phyloP scores from a whole-genome alignment of 495 filamentous ascomycete genomes.

The Daldinia decipiens region DNA sequence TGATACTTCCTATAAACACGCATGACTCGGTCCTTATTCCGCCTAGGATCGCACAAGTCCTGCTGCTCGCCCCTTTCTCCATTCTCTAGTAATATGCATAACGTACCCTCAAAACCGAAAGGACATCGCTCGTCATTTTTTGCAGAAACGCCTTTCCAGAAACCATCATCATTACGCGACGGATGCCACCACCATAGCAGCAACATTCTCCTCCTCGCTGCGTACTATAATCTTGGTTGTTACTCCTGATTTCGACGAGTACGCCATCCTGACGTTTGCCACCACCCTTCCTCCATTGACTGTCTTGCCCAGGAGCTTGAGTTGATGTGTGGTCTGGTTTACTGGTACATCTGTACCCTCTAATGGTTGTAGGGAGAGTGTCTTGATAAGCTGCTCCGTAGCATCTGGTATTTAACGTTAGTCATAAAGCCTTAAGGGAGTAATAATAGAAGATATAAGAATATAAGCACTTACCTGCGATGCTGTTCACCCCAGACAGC shows the following conservation, averaged over 20 bases:
- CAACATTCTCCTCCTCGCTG: constrained; percentile 92
- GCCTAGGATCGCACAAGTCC: neutral
- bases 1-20: constrained; percentile 27
- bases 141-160: constrained; percentile 48
- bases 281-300: constrained; percentile 90
- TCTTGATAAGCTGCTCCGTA: constrained; percentile 86
- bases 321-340: constrained; percentile 87
- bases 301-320: constrained; percentile 97
- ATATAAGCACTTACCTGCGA: constrained; percentile 82
- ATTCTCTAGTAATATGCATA: constrained; percentile 35
- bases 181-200: constrained; percentile 81
- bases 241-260: constrained; percentile 87
- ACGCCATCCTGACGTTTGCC: constrained; percentile 91
- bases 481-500: constrained; percentile 88
- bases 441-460: neutral
- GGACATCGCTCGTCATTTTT: constrained; percentile 48
- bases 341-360: constrained; percentile 92
- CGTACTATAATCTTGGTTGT: constrained; percentile 93
- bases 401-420: constrained; percentile 75
- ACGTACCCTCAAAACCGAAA: constrained; percentile 44
- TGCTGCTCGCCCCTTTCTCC: constrained; percentile 20
- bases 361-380: constrained; percentile 89
- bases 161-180: constrained; percentile 71
- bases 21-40: constrained; percentile 3
- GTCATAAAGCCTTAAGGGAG: constrained; percentile 21